phyloP scores from a whole-genome alignment of 1,284 basidiomycete species.

The Leccinum colubrinum region DNA sequence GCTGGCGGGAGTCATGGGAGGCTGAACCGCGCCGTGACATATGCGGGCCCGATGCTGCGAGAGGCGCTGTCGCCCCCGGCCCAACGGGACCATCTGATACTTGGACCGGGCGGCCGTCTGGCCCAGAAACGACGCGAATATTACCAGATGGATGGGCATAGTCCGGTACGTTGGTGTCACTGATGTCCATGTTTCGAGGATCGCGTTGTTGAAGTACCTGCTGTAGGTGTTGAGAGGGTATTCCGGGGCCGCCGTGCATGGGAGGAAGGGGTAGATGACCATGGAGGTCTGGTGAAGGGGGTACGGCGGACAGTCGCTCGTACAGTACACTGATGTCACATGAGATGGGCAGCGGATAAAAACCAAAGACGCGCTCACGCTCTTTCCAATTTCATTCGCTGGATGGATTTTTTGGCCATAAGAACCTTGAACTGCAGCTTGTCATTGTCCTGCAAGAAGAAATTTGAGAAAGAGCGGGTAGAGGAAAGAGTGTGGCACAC shows the following conservation, averaged over 20 bases:
- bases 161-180: slow-evolving; percentile 44
- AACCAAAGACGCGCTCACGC: slow-evolving; percentile 60
- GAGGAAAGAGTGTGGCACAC: slow-evolving; percentile 43
- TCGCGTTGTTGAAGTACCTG: slow-evolving; percentile 41
- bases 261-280: slow-evolving; percentile 40
- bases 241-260: slow-evolving; percentile 34
- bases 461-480: neutral
- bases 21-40: slow-evolving; percentile 36
- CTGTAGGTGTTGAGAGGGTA: slow-evolving; percentile 34
- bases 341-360: slow-evolving; percentile 22
- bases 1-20: slow-evolving; percentile 45
- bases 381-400: slow-evolving; percentile 86
- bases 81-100: slow-evolving; percentile 43
- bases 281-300: slow-evolving; percentile 51
- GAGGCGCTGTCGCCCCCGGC: slow-evolving; percentile 42
- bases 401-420: slow-evolving; percentile 81
- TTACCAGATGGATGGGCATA: slow-evolving; percentile 46
- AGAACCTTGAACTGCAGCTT: slow-evolving; percentile 81
- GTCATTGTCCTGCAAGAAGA: slow-evolving; percentile 73
- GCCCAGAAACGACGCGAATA: slow-evolving; percentile 41
- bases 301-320: slow-evolving; percentile 64
- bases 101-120: slow-evolving; percentile 47
- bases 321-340: slow-evolving; percentile 61
- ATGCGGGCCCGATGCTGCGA: slow-evolving; percentile 33
- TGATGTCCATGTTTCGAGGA: slow-evolving; percentile 40